These are phyloP conservation scores for Nannochloris sp. DNA, from an alignment of 139 green algal genomes.

Conservation along the genomic window DNA sequence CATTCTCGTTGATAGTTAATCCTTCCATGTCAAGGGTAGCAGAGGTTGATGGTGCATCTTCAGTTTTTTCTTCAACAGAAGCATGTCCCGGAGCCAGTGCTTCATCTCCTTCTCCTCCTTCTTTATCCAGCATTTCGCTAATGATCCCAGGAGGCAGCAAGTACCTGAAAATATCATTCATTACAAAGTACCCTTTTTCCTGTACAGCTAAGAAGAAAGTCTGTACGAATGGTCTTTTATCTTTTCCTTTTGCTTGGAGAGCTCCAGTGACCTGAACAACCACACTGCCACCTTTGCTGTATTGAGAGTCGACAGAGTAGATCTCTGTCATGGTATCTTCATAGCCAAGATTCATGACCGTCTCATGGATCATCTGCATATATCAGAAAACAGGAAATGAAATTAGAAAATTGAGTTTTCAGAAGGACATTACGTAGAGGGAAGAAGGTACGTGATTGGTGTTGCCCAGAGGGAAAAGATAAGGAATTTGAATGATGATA, in stretches of 20 bases:
- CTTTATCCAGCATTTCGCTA: background rate
- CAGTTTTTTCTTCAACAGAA: background rate
- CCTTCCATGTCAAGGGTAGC: background rate
- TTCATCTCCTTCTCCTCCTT: background rate
- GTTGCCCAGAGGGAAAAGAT: background rate
- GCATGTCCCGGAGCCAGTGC: background rate
- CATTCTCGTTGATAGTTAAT: background rate
- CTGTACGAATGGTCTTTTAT: slow-evolving; percentile 67
- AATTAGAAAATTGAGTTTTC: too few relatives aligned
- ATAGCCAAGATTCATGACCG: slow-evolving; percentile 53
- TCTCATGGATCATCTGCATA: slow-evolving; percentile 74
- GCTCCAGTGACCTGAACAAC: slow-evolving; percentile 61
- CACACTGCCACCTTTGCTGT: slow-evolving; percentile 43
- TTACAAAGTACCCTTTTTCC: slow-evolving; percentile 83
- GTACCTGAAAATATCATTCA: slow-evolving; percentile 85
- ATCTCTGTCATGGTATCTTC: slow-evolving; percentile 52
- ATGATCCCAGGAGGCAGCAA: slow-evolving; percentile 7
- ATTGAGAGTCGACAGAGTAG: slow-evolving; percentile 70
- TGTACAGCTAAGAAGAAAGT: slow-evolving; percentile 87
- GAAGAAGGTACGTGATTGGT: background rate
- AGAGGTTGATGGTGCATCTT: background rate
- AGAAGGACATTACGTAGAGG: background rate
- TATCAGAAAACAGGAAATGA: too few relatives aligned
- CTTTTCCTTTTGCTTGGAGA: slow-evolving; percentile 26
- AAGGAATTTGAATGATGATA: background rate